phyloP scores from a whole-genome alignment of 2,329 filamentous ascomycete species.

The Alternaria dauci region DNA sequence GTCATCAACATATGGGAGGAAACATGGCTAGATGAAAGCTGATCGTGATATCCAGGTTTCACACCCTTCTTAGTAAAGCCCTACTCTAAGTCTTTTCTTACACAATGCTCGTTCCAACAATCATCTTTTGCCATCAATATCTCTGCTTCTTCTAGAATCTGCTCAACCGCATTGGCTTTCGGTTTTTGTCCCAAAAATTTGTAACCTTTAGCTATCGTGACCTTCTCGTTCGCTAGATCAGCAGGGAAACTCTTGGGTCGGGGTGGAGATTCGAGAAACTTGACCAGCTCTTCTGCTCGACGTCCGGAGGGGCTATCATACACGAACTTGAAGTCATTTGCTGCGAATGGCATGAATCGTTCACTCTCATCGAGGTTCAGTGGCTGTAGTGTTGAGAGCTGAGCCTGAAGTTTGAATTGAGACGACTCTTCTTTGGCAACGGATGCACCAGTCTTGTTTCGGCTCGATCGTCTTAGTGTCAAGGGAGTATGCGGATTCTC shows the following conservation, averaged over 20 bases:
- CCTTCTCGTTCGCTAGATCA: not conserved
- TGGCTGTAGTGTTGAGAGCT: not conserved
- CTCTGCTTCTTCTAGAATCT: not conserved
- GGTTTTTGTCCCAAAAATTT: not conserved
- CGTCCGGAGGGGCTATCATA: constrained; percentile 8
- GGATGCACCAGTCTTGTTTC: not conserved
- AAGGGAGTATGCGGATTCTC: not conserved
- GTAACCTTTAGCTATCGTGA: not conserved
- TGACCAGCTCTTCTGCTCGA: constrained; percentile 5
- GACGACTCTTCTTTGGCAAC: too few relatives aligned
- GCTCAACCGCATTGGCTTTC: not conserved
- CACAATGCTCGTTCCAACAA: not conserved
- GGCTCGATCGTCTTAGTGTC: not conserved
- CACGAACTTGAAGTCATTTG: constrained; percentile 10
- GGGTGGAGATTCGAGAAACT: not conserved
- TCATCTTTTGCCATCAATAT: not conserved
- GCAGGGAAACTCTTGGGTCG: not conserved
- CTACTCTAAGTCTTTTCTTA: not conserved
- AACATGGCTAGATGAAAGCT: not conserved
- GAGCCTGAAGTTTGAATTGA: not conserved
- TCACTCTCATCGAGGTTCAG: not conserved
- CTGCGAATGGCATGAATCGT: constrained; percentile 8
- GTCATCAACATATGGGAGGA: not conserved
- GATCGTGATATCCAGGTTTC: not conserved
- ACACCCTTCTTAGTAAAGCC: not conserved